Evolutionary conservation across 225 moss, liverwort and hornwort species (phyloP), one percentile per base, ranked within the genome.

Genomic region (Physcomitrellopsis africana): DNA sequence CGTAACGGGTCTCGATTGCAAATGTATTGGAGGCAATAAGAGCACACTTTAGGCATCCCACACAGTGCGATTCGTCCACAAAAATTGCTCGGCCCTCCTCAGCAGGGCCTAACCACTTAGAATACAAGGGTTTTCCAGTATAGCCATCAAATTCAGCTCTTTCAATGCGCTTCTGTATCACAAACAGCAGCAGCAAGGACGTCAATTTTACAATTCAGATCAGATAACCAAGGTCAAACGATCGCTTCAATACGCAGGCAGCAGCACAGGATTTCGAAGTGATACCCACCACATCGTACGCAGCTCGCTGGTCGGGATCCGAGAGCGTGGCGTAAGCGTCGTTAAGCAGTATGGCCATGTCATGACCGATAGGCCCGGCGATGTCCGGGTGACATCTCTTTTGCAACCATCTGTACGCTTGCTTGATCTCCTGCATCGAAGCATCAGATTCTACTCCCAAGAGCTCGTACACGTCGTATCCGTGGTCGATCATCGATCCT

Each of bases 331-430:
- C 81, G 64, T 94, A 97, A 19, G 96, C 96, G 23, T 94, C 91
- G 62, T 97, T 97, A 3, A 97, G 92, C 59, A 97, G 67, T 16
- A 97, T 97, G 55, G 96, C 87, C 96, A 97, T 97, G 76, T 97
- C 96, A 77, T 97, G 96, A n/a, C 96, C 96, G 2, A 84, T 73
- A 29, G 81, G 49, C 1, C 96, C 96, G 42, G 94, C 96, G 65
- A 97, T 82, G 18, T 97, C 96, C 10, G 94, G 96, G 72, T 97
- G 96, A 27, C 96, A 97, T 37, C 88, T 75, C 77, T 97, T 97
- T 76, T 94, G 94, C 80, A 97, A 74, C 96, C 96, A 97, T 20
- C 96, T 81, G 75, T 97, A 97, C 53, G 94, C 91, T 73, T 86
- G 83, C 83, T 92, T 94, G 27, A 97, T 90, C 22, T 92, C 91